These are phyloP conservation scores for Sarcomyxa edulis DNA, from an alignment of 768 basidiomycete genomes.

Conservation along the genomic window DNA sequence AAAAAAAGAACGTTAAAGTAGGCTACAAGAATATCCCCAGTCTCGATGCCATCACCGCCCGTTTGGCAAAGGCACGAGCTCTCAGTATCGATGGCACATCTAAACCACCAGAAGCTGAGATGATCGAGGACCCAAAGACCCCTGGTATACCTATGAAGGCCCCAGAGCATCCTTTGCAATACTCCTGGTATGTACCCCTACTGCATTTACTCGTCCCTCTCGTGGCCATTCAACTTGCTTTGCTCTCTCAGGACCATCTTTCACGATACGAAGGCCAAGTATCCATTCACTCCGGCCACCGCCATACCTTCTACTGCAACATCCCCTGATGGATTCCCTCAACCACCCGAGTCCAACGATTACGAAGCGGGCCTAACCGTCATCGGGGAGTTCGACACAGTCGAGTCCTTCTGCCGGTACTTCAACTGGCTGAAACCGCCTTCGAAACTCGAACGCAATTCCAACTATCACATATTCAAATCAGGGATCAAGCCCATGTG, in stretches of 20 bases:
- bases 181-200: conserved; percentile 56
- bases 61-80: conserved; percentile 64
- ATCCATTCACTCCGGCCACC: conserved; percentile 43
- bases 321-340: conserved; percentile 19
- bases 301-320: conserved; percentile 13
- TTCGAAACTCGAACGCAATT: conserved; percentile 81
- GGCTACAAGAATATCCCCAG: conserved; percentile 89
- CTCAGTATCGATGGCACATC: conserved; percentile 61
- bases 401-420: conserved; percentile 86
- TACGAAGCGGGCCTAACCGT: conserved; percentile 86
- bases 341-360: conserved; percentile 57
- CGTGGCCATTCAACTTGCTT: conserved; percentile 5
- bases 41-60: conserved; percentile 80
- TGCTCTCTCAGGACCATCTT: conserved; percentile 68
- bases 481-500: conserved; percentile 94
- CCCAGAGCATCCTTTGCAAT: conserved; percentile 82
- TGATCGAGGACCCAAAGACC: conserved; percentile 80
- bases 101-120: conserved; percentile 71
- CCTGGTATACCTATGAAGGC: conserved; percentile 66
- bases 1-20: conserved; percentile 31
- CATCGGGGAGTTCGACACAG: conserved; percentile 87
- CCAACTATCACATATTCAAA: conserved; percentile 96
- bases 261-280: conserved; percentile 81
- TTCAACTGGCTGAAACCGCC: conserved; percentile 95
- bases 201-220: not conserved